Percentiles rank a stretch among this genome's conserved stretches.
These are phyloP conservation scores for Pelagomonas calceolata DNA, from an alignment of 108 stramenopile genomes.

Conservation along the genomic window DNA sequence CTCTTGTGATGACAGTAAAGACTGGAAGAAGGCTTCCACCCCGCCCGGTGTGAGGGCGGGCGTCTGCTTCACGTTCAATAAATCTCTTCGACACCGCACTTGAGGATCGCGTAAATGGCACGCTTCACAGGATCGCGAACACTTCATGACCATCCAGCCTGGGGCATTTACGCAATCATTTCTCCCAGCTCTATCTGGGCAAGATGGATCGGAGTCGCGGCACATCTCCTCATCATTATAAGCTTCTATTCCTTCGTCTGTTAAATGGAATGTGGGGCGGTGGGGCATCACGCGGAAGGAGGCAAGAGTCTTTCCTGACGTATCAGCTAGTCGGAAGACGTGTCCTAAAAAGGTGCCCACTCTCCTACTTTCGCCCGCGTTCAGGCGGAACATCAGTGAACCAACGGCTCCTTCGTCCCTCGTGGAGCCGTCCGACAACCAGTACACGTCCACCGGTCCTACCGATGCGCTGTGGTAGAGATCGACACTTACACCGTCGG, in stretches of 20 bases:
- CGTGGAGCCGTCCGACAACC: not conserved
- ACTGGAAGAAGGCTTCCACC: not conserved
- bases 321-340: not conserved
- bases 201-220: not conserved
- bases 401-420: not conserved
- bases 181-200: not conserved
- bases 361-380: not conserved
- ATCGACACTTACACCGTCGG: not conserved
- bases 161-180: slow-evolving; percentile 1
- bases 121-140: slow-evolving; percentile 2
- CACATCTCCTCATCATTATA: not conserved
- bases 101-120: slow-evolving; percentile 5
- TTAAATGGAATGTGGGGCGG: not conserved
- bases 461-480: not conserved
- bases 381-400: not conserved
- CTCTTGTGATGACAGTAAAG: not conserved
- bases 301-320: not conserved
- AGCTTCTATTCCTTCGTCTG: not conserved
- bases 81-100: slow-evolving; percentile 4
- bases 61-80: not conserved
- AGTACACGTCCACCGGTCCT: not conserved
- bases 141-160: slow-evolving; percentile 10
- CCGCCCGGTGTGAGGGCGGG: not conserved
- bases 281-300: not conserved
- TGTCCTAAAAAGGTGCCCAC: not conserved